phyloP scores from a whole-genome alignment of 257 asterid species.

The Penstemon eatonii region DNA sequence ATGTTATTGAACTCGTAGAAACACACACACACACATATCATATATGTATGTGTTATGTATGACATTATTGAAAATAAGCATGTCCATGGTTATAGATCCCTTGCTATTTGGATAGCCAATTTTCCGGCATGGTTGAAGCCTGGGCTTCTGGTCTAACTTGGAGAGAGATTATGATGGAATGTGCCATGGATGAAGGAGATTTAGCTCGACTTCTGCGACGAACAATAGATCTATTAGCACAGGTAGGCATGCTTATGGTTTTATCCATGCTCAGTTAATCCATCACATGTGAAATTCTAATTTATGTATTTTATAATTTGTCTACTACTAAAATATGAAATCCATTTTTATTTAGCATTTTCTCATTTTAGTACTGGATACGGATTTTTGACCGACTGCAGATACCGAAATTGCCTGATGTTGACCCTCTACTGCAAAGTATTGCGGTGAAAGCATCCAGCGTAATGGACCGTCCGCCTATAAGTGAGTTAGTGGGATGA shows the following conservation, averaged over 20 bases:
- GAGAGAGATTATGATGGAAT: constrained; percentile 98
- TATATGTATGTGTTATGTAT: too few relatives aligned
- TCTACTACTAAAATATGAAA: constrained; percentile 7
- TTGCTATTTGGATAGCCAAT: constrained; percentile 93
- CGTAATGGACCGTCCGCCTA: constrained; percentile 95
- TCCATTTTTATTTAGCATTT: neutral
- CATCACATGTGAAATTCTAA: neutral
- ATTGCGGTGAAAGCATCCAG: constrained; percentile 83
- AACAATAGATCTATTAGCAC: constrained; percentile 88
- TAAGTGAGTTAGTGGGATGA: constrained; percentile 86
- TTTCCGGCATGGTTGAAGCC: constrained; percentile 96
- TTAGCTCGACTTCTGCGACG: constrained; percentile 90
- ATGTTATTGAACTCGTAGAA: constrained; percentile 25
- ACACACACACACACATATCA: constrained; percentile 3
- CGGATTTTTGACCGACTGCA: constrained; percentile 27
- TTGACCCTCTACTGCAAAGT: constrained; percentile 74
- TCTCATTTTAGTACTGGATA: neutral
- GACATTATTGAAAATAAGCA: constrained; percentile 4
- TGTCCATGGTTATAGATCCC: constrained; percentile 54
- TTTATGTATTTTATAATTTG: neutral
- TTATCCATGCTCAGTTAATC: neutral
- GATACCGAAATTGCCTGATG: constrained; percentile 91
- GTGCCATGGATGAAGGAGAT: constrained; percentile 99
- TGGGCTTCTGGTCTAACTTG: constrained; percentile 99
- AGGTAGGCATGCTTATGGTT: constrained; percentile 45